Evolutionary conservation across 306 rosid genomes (phyloP).

Genomic region (Mimosa pudica): DNA sequence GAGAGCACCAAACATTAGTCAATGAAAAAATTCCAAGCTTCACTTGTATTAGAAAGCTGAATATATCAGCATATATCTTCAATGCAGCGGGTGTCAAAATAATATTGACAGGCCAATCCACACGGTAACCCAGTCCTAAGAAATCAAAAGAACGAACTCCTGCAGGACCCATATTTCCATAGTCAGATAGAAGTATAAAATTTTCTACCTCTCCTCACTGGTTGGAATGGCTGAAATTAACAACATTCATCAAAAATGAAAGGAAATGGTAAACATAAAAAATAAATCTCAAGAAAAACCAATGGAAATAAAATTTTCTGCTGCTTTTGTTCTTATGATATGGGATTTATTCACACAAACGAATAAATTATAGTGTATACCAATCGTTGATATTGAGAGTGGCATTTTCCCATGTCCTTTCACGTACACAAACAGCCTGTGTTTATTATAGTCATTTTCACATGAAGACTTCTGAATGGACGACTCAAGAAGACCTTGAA

Average conservation of each 20-base stretch:
- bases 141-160: slow-evolving; percentile 91
- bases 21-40: slow-evolving; percentile 82
- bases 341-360: slow-evolving; percentile 5
- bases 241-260: slow-evolving; percentile 16
- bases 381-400: slow-evolving; percentile 64
- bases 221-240: background rate
- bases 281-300: slow-evolving; percentile 3
- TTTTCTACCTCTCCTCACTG: background rate
- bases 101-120: slow-evolving; percentile 89
- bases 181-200: slow-evolving; percentile 31
- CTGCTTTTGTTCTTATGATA: background rate
- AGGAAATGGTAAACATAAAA: slow-evolving; percentile 29
- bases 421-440: slow-evolving; percentile 82
- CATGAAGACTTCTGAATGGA: slow-evolving; percentile 95
- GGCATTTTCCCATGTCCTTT: slow-evolving; percentile 71
- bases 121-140: slow-evolving; percentile 89
- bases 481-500: slow-evolving; percentile 85
- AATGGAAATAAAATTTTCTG: slow-evolving; percentile 14
- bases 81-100: slow-evolving; percentile 80
- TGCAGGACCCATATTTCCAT: slow-evolving; percentile 47
- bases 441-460: slow-evolving; percentile 70
- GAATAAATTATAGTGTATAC: slow-evolving; percentile 40
- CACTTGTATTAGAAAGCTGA: slow-evolving; percentile 93
- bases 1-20: slow-evolving; percentile 80
- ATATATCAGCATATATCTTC: slow-evolving; percentile 82